Evolutionary conservation across 2,329 filamentous ascomycete genomes (phyloP), one percentile per base, ranked within the genome.

Genomic region (Talaromyces rugulosus): DNA sequence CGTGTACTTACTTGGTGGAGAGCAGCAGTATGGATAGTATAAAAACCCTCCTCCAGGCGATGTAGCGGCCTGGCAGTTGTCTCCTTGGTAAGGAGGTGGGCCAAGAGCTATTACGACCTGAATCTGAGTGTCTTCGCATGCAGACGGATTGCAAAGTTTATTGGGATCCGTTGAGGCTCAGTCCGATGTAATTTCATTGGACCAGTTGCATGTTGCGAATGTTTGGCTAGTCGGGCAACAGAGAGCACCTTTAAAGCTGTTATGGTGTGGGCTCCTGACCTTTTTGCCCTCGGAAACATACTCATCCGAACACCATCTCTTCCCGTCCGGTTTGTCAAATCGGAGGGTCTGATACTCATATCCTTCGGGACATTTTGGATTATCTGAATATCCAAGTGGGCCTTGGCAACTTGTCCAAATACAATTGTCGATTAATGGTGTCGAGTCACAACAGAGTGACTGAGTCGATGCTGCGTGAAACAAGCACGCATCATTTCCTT

Each of bases 341-440:
- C 65, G 64, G 31, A 31, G 63, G 14, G 65, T 64, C 34, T 64
- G 44, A 36, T 54, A 60, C 12, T 57, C 59, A 23, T 51, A 55
- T 30, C 60, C 59, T 2, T 50, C 16, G 16, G 58, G 52, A 50
- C 64, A 67, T 14, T 3, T 56, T 14, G 61, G 30, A 33, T 44
- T 34, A 14, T 54, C 36, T 9, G 30, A 36, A 8, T 51, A 51
- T 6, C 28, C 44, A 16, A 65, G 55, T 14, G 59, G 66, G 7
- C 67, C 68, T 52, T 69, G 59, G 58, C 67, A 71, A 36, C 59
- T 64, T 11, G 57, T 68, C 69, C 68, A 71, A 57, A 61, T 61
- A 52, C 66, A 70, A 23, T 69, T 53, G 4, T 66, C 56, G 6
- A 71, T 31, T 9, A 69, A 28, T 31, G 64, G 53, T 18, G 66